A percentile compares a stretch with the other conserved stretches of the same genome.
Conservation (phyloP, 2,329 filamentous ascomycete genomes). For the Trichocomaceae sp. region DNA sequence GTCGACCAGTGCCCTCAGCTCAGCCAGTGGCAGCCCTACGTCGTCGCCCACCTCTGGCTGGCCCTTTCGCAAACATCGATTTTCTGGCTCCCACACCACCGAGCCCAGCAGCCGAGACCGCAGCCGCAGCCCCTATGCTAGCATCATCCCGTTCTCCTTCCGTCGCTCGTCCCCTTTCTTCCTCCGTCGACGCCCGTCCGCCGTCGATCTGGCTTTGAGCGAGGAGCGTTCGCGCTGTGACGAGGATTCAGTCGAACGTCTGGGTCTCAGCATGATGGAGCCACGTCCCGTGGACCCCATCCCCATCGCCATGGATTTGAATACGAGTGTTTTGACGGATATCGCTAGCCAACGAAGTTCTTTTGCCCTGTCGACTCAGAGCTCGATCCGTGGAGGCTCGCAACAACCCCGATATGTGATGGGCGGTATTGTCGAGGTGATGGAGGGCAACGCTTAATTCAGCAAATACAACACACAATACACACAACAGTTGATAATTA, state of each 20-base stretch:
- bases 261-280: conserved; percentile 40
- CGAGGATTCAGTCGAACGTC: conserved; percentile 33
- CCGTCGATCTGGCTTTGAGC: conserved; percentile 38
- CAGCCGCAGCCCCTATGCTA: conserved; percentile 19
- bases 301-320: conserved; percentile 21
- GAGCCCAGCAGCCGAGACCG: conserved; percentile 23
- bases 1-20: conserved; percentile 25
- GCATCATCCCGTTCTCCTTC: conserved; percentile 20
- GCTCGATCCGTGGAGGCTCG: conserved; percentile 10
- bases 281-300: conserved; percentile 37
- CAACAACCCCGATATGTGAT: conserved; percentile 36
- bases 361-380: conserved; percentile 7
- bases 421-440: conserved; percentile 43
- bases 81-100: conserved; percentile 18
- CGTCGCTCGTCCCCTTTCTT: conserved; percentile 25
- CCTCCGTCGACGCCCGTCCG: conserved; percentile 38
- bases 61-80: conserved; percentile 21
- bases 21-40: conserved; percentile 24
- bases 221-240: conserved; percentile 37
- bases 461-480: too few species aligned
- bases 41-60: conserved; percentile 27
- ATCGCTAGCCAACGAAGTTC: conserved; percentile 13
- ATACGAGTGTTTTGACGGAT: conserved; percentile 16
- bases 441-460: conserved; percentile 35
- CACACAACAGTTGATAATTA: background rate